These are phyloP conservation scores for Forsythia suspensa DNA, from an alignment of 257 asterid genomes.

Conservation along the genomic window DNA sequence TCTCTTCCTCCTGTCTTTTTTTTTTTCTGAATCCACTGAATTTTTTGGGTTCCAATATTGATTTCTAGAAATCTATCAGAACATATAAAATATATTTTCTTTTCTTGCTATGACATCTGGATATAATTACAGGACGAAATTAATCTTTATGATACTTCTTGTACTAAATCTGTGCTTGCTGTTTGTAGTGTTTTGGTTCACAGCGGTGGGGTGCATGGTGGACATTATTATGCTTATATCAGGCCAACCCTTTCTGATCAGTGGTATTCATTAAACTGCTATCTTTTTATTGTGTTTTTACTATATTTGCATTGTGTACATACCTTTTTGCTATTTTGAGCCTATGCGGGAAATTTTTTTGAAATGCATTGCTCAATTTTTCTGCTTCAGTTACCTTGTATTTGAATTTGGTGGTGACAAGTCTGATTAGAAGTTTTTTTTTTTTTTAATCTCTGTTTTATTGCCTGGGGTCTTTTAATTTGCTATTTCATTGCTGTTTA, in stretches of 20 bases:
- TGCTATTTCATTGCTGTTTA: not conserved
- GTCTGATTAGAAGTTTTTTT: not conserved
- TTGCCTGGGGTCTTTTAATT: not conserved
- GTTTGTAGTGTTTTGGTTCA: slow-evolving; percentile 55
- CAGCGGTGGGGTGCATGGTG: slow-evolving; percentile 68
- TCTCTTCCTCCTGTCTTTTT: not conserved
- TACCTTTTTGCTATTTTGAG: not conserved
- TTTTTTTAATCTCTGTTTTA: slow-evolving; percentile 6
- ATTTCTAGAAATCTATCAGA: not conserved
- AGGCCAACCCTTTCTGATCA: slow-evolving; percentile 61
- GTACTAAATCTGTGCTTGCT: slow-evolving; percentile 21
- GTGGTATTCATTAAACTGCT: slow-evolving; percentile 35
- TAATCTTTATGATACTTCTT: not conserved
- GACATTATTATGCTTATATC: slow-evolving; percentile 60
- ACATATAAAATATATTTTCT: not conserved
- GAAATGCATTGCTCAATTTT: slow-evolving; percentile 15
- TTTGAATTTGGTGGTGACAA: slow-evolving; percentile 21
- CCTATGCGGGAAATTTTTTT: not conserved
- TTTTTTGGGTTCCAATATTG: not conserved
- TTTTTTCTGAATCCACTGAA: not conserved
- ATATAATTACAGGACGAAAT: slow-evolving; percentile 2
- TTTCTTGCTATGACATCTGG: not conserved
- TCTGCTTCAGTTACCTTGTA: not conserved
- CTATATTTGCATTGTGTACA: not conserved
- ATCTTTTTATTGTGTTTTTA: not conserved